These are phyloP conservation scores for Sergeia podlipaevii DNA, from an alignment of 208 protist genomes.

Conservation along the genomic window DNA sequence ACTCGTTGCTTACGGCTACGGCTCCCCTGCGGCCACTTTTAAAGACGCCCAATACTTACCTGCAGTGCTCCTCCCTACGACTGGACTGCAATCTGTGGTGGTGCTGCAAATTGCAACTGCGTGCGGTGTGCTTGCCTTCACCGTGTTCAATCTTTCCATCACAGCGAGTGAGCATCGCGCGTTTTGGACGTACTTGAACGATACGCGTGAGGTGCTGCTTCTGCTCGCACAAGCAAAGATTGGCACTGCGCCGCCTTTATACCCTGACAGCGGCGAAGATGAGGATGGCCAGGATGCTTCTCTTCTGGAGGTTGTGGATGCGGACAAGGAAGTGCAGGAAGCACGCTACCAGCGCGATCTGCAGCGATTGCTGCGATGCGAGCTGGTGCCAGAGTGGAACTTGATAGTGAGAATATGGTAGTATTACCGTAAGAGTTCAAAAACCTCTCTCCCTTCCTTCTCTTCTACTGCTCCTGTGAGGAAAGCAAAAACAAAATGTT, in stretches of 20 bases:
- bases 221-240: neutral
- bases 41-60: neutral
- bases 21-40: neutral
- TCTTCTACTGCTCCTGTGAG: too few relatives aligned
- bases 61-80: neutral
- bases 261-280: too few relatives aligned
- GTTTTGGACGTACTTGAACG: constrained; percentile 56
- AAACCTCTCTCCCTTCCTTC: too few relatives aligned
- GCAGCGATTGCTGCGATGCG: too few relatives aligned
- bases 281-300: too few relatives aligned
- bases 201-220: constrained; percentile 12
- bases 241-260: too few relatives aligned
- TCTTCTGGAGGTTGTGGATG: too few relatives aligned
- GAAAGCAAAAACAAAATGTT: too few relatives aligned
- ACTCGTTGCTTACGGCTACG: neutral
- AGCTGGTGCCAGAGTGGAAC: constrained; percentile 41
- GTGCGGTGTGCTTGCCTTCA: constrained; percentile 52
- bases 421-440: too few relatives aligned
- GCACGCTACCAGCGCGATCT: too few relatives aligned
- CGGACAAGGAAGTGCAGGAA: too few relatives aligned
- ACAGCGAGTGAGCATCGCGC: constrained; percentile 60
- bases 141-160: constrained; percentile 55
- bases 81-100: neutral
- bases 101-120: constrained; percentile 8
- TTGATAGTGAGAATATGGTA: constrained; percentile 36